Conservation (phyloP, 73 alveolate species). For the Symbiodinium natans region DNA sequence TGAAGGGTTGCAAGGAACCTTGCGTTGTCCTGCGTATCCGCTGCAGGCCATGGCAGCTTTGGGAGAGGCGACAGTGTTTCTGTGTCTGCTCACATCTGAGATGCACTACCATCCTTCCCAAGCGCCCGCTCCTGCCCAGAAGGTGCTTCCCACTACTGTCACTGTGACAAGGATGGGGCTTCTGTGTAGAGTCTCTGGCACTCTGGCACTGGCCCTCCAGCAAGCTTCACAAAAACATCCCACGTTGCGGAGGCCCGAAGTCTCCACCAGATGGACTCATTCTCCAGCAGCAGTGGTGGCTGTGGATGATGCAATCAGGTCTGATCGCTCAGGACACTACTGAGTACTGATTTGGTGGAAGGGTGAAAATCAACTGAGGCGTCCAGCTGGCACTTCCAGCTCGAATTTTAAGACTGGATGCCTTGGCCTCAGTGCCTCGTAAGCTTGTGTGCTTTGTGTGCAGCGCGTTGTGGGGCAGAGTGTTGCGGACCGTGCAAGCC, state of each 20-base stretch:
- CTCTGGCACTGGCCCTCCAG: too few species aligned
- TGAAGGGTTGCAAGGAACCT: too few species aligned
- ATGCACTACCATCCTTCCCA: too few species aligned
- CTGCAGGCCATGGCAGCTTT: neutral
- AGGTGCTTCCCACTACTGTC: neutral
- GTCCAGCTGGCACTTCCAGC: neutral
- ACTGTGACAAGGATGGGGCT: too few species aligned
- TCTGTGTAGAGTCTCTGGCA: too few species aligned
- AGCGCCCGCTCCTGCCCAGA: too few species aligned
- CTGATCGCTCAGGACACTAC: neutral
- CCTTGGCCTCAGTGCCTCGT: neutral
- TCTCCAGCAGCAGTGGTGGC: neutral
- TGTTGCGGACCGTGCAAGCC: neutral
- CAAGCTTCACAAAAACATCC: too few species aligned
- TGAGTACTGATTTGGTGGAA: neutral
- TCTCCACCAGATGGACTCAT: neutral
- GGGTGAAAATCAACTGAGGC: neutral
- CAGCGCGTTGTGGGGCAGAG: too few species aligned
- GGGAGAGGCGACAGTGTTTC: neutral
- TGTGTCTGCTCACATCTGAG: too few species aligned
- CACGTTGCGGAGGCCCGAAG: neutral
- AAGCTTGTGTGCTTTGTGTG: too few species aligned
- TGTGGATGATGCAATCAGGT: neutral
- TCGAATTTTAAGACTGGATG: neutral
- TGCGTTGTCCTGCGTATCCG: too few species aligned